phyloP scores from a whole-genome alignment of 129 eudicot genomes.

The Flaveria ramosissima region DNA sequence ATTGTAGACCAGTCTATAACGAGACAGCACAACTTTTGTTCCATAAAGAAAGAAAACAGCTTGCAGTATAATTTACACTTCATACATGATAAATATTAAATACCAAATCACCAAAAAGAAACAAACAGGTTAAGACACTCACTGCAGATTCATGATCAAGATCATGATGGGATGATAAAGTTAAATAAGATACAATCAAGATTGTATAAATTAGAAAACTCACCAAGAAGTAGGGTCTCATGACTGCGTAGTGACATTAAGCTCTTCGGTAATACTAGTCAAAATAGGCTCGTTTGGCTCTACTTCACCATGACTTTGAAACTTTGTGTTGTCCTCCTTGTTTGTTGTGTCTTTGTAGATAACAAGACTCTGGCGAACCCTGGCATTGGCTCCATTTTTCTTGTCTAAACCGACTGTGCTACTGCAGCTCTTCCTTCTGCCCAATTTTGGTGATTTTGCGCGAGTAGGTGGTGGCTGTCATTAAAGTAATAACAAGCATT shows the following conservation, averaged over 20 bases:
- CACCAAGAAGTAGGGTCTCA: slow-evolving; percentile 29
- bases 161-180: slow-evolving; percentile 29
- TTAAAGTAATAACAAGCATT: background rate
- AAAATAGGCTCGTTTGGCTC: slow-evolving; percentile 34
- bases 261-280: slow-evolving; percentile 31
- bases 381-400: slow-evolving; percentile 31
- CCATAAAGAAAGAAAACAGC: slow-evolving; percentile 37
- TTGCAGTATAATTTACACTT: slow-evolving; percentile 57
- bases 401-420: slow-evolving; percentile 47
- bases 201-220: slow-evolving; percentile 44
- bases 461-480: slow-evolving; percentile 80
- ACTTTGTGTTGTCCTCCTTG: slow-evolving; percentile 27
- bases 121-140: slow-evolving; percentile 34
- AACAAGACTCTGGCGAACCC: slow-evolving; percentile 54
- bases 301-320: slow-evolving; percentile 27
- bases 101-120: slow-evolving; percentile 42
- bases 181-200: slow-evolving; percentile 30
- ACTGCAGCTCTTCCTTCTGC: slow-evolving; percentile 82
- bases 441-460: slow-evolving; percentile 85
- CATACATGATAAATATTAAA: slow-evolving; percentile 44
- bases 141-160: slow-evolving; percentile 32
- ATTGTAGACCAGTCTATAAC: slow-evolving; percentile 5
- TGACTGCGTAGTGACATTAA: slow-evolving; percentile 41
- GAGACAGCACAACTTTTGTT: slow-evolving; percentile 35
- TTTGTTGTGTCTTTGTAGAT: slow-evolving; percentile 40